A percentile compares a stretch with the other conserved stretches of the same genome.
Evolutionary conservation across 768 basidiomycete genomes (phyloP).

Genomic region (Suillus cothurnatus): DNA sequence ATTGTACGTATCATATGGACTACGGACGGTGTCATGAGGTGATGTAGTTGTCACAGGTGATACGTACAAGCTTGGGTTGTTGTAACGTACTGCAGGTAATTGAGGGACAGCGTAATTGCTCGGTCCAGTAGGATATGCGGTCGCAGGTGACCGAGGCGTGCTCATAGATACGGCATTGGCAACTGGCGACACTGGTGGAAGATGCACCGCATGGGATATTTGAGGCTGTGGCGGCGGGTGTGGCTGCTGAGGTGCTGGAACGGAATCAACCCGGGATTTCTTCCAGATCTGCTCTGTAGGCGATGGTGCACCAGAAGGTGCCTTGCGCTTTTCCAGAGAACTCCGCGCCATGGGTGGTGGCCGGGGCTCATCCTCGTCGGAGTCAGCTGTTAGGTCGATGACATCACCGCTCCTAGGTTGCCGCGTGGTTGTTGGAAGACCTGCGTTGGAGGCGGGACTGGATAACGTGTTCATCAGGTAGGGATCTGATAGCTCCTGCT

Average conservation of each 20-base stretch:
- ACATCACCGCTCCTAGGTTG: slow-evolving; percentile 50
- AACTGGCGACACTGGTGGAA: slow-evolving; percentile 31
- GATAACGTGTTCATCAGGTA: slow-evolving; percentile 48
- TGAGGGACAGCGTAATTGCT: slow-evolving; percentile 24
- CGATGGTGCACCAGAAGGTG: slow-evolving; percentile 48
- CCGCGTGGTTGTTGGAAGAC: slow-evolving; percentile 25
- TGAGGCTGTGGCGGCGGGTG: slow-evolving; percentile 7
- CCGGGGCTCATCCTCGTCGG: slow-evolving; percentile 65
- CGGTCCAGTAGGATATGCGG: slow-evolving; percentile 17
- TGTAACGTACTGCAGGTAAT: slow-evolving; percentile 32
- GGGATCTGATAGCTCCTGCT: slow-evolving; percentile 73
- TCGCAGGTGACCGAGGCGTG: slow-evolving; percentile 13
- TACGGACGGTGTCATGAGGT: slow-evolving; percentile 24
- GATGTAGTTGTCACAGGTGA: slow-evolving; percentile 7
- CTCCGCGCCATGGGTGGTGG: slow-evolving; percentile 19
- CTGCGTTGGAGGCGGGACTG: slow-evolving; percentile 32
- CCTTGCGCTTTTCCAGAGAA: slow-evolving; percentile 61
- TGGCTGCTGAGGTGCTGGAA: slow-evolving; percentile 14
- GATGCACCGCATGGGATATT: slow-evolving; percentile 11
- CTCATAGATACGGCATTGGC: slow-evolving; percentile 3
- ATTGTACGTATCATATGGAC: slow-evolving; percentile 27
- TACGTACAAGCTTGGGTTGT: slow-evolving; percentile 19
- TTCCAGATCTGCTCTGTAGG: slow-evolving; percentile 77
- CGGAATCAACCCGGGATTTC: slow-evolving; percentile 48
- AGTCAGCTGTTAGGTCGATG: slow-evolving; percentile 84